These are phyloP conservation scores for Plasmodium berghei DNA, from an alignment of 169 alveolate genomes.

Conservation along the genomic window DNA sequence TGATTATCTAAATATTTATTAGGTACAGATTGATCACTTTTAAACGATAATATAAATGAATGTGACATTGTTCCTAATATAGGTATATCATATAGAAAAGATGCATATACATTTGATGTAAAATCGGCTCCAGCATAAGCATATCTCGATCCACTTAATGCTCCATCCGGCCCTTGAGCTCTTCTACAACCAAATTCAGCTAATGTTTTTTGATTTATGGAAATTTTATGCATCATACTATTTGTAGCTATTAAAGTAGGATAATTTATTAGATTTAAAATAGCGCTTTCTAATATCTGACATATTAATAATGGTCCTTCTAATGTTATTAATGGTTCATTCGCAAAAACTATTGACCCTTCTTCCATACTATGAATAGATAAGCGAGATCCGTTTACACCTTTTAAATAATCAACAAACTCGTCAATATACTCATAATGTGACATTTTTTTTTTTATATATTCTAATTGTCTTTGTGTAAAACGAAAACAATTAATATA, in stretches of 20 bases:
- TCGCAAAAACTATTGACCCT: conserved; percentile 90
- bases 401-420: conserved; percentile 23
- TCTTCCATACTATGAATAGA: conserved; percentile 77
- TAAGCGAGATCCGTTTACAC: conserved; percentile 26
- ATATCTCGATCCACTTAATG: conserved; percentile 90
- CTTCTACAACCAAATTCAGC: conserved; percentile 92
- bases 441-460: conserved; percentile 76
- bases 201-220: conserved; percentile 80
- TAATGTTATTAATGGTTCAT: conserved; percentile 89
- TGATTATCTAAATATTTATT: conserved; percentile 30
- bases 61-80: conserved; percentile 71
- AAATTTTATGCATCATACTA: conserved; percentile 76
- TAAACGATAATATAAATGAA: conserved; percentile 34
- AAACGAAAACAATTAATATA: conserved; percentile 85
- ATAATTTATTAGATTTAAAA: conserved; percentile 88
- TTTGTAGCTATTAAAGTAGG: conserved; percentile 91
- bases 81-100: conserved; percentile 66
- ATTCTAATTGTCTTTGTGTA: conserved; percentile 85
- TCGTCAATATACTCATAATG: conserved; percentile 54
- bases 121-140: conserved; percentile 81
- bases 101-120: conserved; percentile 66
- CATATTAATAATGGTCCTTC: conserved; percentile 91
- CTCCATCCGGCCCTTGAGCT: conserved; percentile 96
- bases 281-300: conserved; percentile 91
- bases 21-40: conserved; percentile 24